phyloP scores from a whole-genome alignment of 2,329 filamentous ascomycete genomes.

The Fusarium sp. region DNA sequence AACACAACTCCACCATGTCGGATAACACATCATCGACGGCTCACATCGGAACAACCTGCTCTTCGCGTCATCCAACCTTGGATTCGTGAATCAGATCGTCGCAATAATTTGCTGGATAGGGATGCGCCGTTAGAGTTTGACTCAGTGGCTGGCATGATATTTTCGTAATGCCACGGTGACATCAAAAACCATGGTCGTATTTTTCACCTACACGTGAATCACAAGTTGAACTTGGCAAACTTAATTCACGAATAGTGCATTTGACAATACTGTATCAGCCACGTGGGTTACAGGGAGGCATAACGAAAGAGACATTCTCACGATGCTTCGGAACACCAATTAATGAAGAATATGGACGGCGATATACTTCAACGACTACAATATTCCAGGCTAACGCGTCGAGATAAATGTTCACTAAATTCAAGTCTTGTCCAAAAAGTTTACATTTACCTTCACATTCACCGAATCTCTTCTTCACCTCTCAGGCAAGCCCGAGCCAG shows the following conservation, averaged over 20 bases:
- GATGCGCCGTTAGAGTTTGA: background rate
- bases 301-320: background rate
- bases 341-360: too few relatives aligned
- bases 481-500: conserved; percentile 15
- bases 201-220: background rate
- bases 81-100: too few relatives aligned
- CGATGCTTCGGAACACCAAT: background rate
- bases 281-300: background rate
- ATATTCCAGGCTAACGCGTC: too few relatives aligned
- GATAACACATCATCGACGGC: too few relatives aligned
- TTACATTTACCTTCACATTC: too few relatives aligned
- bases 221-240: background rate
- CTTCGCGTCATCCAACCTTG: too few relatives aligned
- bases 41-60: too few relatives aligned
- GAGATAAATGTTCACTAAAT: too few relatives aligned
- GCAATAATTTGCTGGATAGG: background rate
- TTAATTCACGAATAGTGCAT: background rate
- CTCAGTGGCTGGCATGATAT: too few relatives aligned
- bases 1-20: too few relatives aligned
- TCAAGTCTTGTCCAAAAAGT: background rate
- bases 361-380: too few relatives aligned
- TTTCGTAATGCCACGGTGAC: background rate
- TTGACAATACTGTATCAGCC: background rate
- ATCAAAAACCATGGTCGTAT: background rate
- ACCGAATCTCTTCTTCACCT: conserved; percentile 10